Evolutionary conservation across 345 rosid genomes (phyloP).

Genomic region (Corchorus olitorius): DNA sequence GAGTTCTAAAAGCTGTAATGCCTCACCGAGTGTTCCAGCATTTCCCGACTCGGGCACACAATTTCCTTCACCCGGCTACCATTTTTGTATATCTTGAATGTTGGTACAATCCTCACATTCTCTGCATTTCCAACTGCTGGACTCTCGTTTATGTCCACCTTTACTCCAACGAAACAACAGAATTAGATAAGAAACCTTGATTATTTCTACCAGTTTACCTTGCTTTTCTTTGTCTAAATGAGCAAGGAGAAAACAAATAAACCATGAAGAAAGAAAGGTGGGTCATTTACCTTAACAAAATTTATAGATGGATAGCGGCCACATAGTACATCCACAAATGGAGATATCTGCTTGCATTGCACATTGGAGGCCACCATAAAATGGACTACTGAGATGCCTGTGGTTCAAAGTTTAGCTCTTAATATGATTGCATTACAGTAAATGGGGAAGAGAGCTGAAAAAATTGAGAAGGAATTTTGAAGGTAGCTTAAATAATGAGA

Average conservation of each 20-base stretch:
- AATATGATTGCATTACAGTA: conserved; percentile 6
- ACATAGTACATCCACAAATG: conserved; percentile 74
- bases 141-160: conserved; percentile 80
- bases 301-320: conserved; percentile 80
- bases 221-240: not conserved
- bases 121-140: conserved; percentile 61
- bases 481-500: conserved; percentile 2
- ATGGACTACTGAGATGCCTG: conserved; percentile 82
- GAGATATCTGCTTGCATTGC: conserved; percentile 86
- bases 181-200: not conserved
- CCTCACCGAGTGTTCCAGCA: conserved; percentile 92
- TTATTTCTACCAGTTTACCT: not conserved
- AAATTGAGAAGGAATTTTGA: not conserved
- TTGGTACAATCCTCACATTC: conserved; percentile 87
- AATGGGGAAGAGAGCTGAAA: not conserved
- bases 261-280: conserved; percentile 3
- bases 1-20: conserved; percentile 79
- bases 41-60: conserved; percentile 82
- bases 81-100: conserved; percentile 92
- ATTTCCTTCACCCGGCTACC: conserved; percentile 87
- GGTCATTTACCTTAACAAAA: conserved; percentile 70
- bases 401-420: conserved; percentile 17
- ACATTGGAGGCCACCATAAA: conserved; percentile 57
- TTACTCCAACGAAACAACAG: conserved; percentile 16
- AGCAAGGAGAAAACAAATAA: not conserved